These are phyloP conservation scores for Pilaira anomala DNA, from an alignment of 192 early-diverging fungal species.

Conservation along the genomic window DNA sequence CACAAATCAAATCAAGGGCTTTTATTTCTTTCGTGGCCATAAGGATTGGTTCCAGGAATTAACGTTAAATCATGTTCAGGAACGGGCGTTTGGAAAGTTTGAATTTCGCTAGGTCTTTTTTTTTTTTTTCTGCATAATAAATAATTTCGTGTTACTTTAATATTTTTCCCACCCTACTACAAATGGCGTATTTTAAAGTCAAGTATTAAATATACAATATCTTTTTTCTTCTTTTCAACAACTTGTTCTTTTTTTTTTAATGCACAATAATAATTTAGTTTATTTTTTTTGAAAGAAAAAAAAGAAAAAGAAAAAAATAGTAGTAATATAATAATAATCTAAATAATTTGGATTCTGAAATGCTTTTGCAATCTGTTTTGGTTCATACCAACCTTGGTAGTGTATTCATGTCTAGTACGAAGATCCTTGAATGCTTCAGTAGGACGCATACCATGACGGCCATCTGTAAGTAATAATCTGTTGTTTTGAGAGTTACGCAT, in stretches of 20 bases:
- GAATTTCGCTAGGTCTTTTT: neutral
- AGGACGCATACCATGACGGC: slow-evolving; percentile 15
- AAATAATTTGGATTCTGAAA: slow-evolving; percentile 81
- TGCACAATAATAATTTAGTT: neutral
- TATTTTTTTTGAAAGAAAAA: slow-evolving; percentile 8
- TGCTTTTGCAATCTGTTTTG: slow-evolving; percentile 86
- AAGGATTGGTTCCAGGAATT: slow-evolving; percentile 56
- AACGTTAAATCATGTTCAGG: slow-evolving; percentile 37
- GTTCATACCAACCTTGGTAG: slow-evolving; percentile 64
- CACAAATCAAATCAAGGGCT: slow-evolving; percentile 59
- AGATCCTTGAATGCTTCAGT: slow-evolving; percentile 57
- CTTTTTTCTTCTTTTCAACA: too few species aligned
- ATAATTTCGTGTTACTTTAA: too few species aligned
- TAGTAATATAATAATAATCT: slow-evolving; percentile 8
- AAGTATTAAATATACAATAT: too few species aligned
- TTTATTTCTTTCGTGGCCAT: slow-evolving; percentile 58
- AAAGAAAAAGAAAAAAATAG: slow-evolving; percentile 3
- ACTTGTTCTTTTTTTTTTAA: neutral
- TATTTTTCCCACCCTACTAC: too few species aligned
- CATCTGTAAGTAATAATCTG: slow-evolving; percentile 31
- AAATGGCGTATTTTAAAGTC: too few species aligned
- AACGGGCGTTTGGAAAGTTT: slow-evolving; percentile 28
- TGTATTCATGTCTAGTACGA: slow-evolving; percentile 58
- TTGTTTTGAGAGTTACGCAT: slow-evolving; percentile 15
- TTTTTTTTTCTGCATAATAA: neutral